A percentile compares a stretch with the other conserved stretches of the same genome.
Evolutionary conservation across 2,329 filamentous ascomycete species (phyloP).

Genomic region (Sphaerulina populicola): DNA sequence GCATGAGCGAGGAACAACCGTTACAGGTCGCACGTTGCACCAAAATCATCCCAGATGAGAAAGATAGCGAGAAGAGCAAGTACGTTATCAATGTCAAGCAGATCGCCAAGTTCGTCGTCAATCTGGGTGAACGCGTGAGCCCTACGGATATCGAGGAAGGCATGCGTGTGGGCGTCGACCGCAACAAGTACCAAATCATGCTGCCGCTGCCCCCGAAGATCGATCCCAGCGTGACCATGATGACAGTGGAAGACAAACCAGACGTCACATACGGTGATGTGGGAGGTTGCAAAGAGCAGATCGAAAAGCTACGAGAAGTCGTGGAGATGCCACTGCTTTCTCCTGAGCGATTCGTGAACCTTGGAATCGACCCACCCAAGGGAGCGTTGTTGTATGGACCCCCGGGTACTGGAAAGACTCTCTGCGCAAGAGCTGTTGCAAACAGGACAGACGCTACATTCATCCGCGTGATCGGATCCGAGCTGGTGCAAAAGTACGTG

Average conservation of each 20-base stretch:
- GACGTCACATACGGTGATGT: constrained; percentile 99
- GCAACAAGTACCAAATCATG: constrained; percentile 99
- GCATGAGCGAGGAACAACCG: constrained; percentile 97
- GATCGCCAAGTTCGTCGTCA: constrained; percentile 98
- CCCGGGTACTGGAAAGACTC: constrained; percentile 96
- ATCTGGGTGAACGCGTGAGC: constrained; percentile 90
- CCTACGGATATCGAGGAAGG: constrained; percentile 99
- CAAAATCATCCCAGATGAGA: constrained; percentile 96
- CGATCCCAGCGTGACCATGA: constrained; percentile 98
- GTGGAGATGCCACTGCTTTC: constrained; percentile 97
- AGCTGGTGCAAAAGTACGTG: constrained; percentile 97
- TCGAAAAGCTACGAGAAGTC: constrained; percentile 96
- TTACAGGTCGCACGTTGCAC: constrained; percentile 96
- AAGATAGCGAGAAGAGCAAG: constrained; percentile 96
- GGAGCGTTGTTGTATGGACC: constrained; percentile 93
- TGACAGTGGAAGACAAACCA: constrained; percentile 99
- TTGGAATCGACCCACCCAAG: constrained; percentile 98
- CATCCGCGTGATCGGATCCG: constrained; percentile 95
- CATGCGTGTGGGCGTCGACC: constrained; percentile 94
- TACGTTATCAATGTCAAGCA: constrained; percentile 99
- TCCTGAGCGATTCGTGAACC: constrained; percentile 91
- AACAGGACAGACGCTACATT: constrained; percentile 98
- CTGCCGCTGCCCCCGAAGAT: constrained; percentile 95
- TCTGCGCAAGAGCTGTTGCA: constrained; percentile 92
- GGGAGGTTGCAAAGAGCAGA: constrained; percentile 97